Percentiles rank a stretch among this genome's conserved stretches.
phyloP scores from a whole-genome alignment of 371 early-diverging fungal species.

The Fennellomyces sp. region DNA sequence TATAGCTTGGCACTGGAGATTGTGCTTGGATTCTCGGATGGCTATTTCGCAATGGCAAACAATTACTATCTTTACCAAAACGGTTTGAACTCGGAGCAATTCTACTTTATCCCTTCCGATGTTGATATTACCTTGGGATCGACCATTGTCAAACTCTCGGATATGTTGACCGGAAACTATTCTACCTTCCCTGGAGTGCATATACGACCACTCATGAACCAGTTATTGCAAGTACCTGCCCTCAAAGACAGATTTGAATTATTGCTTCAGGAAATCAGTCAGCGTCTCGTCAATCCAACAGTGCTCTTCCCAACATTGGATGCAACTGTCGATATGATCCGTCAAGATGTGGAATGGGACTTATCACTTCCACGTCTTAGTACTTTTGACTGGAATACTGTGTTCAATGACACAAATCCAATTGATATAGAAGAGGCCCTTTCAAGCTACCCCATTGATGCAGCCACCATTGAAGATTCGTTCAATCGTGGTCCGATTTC shows the following conservation, averaged over 20 bases:
- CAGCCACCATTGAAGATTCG: not conserved
- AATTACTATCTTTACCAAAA: conserved; percentile 35
- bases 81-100: conserved; percentile 4
- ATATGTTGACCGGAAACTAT: conserved; percentile 33
- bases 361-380: conserved; percentile 17
- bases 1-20: conserved; percentile 39
- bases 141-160: conserved; percentile 3
- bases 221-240: conserved; percentile 18
- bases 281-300: conserved; percentile 21
- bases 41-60: conserved; percentile 33
- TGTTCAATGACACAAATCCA: not conserved
- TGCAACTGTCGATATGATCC: conserved; percentile 22
- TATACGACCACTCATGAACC: conserved; percentile 10
- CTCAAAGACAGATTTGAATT: conserved; percentile 31
- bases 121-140: conserved; percentile 32
- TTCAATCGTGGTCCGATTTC: not conserved
- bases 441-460: not conserved
- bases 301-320: conserved; percentile 24
- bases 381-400: conserved; percentile 1
- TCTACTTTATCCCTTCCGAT: conserved; percentile 36
- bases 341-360: conserved; percentile 46
- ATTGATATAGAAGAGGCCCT: not conserved
- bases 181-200: conserved; percentile 21
- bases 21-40: conserved; percentile 36
- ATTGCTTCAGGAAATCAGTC: conserved; percentile 11